Evolutionary conservation across 495 filamentous ascomycete genomes (phyloP).

Genomic region (Trichoderma orchidacearum): DNA sequence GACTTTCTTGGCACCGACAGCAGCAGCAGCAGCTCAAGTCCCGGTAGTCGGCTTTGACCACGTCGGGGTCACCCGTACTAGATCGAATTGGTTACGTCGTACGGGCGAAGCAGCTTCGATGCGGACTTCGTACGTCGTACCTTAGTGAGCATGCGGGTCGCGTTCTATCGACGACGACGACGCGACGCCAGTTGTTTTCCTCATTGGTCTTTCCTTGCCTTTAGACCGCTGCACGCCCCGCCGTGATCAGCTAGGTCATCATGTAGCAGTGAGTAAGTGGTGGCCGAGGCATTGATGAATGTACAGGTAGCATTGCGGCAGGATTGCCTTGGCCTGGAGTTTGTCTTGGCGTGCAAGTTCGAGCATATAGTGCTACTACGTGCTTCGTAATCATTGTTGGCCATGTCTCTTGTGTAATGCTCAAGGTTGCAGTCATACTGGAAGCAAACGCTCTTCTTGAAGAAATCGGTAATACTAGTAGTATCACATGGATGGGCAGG

Average conservation of each 20-base stretch:
- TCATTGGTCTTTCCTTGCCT: background rate
- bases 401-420: background rate
- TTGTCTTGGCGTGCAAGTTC: no score
- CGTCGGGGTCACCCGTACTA: background rate
- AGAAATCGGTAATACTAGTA: no score
- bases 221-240: background rate
- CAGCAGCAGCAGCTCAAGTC: background rate
- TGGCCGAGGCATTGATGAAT: background rate
- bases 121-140: background rate
- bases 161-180: background rate
- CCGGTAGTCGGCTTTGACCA: background rate
- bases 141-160: background rate
- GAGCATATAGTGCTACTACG: background rate
- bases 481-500: background rate
- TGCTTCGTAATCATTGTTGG: background rate
- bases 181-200: background rate
- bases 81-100: no score
- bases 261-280: background rate
- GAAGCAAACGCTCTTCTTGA: background rate
- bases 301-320: background rate
- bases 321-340: no score
- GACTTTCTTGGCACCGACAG: conserved; percentile 7
- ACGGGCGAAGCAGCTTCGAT: no score
- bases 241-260: background rate
- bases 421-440: no score